Base-by-base conservation (phyloP, 768 basidiomycete genomes). In the Boletus reticuloceps region DNA sequence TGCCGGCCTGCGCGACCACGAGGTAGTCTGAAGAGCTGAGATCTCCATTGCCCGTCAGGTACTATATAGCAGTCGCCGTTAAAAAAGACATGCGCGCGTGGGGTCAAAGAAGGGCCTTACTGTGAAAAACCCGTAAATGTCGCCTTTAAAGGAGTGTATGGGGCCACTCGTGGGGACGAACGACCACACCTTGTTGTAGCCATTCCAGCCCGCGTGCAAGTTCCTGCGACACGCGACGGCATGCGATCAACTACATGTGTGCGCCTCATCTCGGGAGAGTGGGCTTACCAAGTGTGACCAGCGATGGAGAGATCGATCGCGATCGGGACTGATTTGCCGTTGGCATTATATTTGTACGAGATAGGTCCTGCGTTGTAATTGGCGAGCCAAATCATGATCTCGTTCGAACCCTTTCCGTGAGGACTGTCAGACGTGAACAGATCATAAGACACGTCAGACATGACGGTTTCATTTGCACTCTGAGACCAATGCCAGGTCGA, bases 351-450 rank as follows among this genome's bases (percentile, higher is more conserved):
- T 0, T 58, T 19, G 19, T 72, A 68, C 14, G 82, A 82, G 56
- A 86, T 85, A 1, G 86, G 86, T 4, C 77, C 77, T 5, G 84
- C 78, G 58, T 80, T 79, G 72, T 68, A 76, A 61, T 79, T 82
- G 1, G 75, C 83, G 14, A 86, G 77, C 86, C 85, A 86, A 55
- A 88, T 68, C 85, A 88, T 88, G 60, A 86, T 75, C 56, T 79
- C 78, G 56, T 72, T 61, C 32, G 59, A 56, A 50, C 76, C 76
- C 38, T 74, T 67, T 32, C 84, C 84, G 1, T 79, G 79, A 36
- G 81, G 40, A 6, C 72, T 71, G 55, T 61, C 62, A 3, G 85
- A 79, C 0, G 85, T 87, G 74, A 88, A 88, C 1, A 87, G 55
- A 58, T 88, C 86, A 55, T 77, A 88, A 7, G 85, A 82, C 27